Percentiles rank a stretch among this genome's conserved stretches.
These are phyloP conservation scores for Dissophora ornata DNA, from an alignment of 192 early-diverging fungal genomes.

Conservation along the genomic window DNA sequence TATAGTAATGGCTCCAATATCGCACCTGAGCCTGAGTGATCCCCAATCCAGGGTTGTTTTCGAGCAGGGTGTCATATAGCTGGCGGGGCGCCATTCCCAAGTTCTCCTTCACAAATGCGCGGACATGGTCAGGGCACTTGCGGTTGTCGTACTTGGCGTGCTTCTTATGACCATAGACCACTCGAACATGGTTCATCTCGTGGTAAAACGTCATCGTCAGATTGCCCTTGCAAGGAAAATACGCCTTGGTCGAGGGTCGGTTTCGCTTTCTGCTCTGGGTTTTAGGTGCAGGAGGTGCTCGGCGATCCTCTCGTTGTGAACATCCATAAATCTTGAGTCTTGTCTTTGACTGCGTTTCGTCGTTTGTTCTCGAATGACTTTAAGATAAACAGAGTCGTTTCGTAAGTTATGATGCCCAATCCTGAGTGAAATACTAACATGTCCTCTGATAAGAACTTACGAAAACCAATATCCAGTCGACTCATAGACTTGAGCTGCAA, in stretches of 20 bases:
- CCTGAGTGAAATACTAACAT: too few species aligned
- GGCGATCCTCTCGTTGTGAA: constrained; percentile 46
- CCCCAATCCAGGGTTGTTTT: constrained; percentile 16
- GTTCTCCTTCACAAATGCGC: constrained; percentile 46
- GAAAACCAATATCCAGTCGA: constrained; percentile 56
- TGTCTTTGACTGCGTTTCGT: constrained; percentile 52
- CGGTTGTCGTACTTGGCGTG: constrained; percentile 53
- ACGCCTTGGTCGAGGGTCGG: constrained; percentile 43
- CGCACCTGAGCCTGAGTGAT: constrained; percentile 52
- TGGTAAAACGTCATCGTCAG: constrained; percentile 53
- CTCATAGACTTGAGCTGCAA: constrained; percentile 46
- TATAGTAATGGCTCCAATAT: constrained; percentile 51
- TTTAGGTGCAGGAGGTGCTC: constrained; percentile 48
- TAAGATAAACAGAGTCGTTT: not conserved
- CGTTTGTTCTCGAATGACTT: constrained; percentile 51
- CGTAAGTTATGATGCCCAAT: too few species aligned
- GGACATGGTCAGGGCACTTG: constrained; percentile 50
- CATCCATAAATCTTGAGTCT: constrained; percentile 52
- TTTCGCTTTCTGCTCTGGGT: constrained; percentile 52
- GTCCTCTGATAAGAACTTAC: too few species aligned
- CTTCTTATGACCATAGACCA: constrained; percentile 39
- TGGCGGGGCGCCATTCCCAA: constrained; percentile 25
- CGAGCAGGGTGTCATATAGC: constrained; percentile 27
- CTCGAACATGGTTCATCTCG: constrained; percentile 43
- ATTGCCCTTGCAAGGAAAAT: constrained; percentile 54